Conservation (phyloP, 2,329 filamentous ascomycete species). For the Microdochium paspali region DNA sequence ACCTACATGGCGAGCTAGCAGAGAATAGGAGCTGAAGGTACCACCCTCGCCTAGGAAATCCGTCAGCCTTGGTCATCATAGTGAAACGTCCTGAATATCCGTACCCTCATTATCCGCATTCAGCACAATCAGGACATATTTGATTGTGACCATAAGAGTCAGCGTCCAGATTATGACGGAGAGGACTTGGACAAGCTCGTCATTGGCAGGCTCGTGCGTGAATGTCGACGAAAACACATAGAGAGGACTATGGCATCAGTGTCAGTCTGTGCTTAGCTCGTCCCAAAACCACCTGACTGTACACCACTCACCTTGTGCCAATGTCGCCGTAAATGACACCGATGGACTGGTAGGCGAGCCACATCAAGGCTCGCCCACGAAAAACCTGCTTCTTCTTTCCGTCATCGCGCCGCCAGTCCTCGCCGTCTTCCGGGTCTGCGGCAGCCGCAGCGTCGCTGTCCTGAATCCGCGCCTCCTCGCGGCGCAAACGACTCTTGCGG, state of each 20-base stretch:
- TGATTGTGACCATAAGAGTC: conserved; percentile 59
- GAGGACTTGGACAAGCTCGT: conserved; percentile 53
- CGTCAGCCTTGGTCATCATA: too few species aligned
- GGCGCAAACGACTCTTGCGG: not conserved
- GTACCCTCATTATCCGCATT: conserved; percentile 54
- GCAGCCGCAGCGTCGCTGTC: conserved; percentile 11
- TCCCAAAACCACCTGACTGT: too few species aligned
- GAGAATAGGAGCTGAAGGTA: conserved; percentile 57
- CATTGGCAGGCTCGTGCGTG: conserved; percentile 38
- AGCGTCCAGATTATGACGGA: conserved; percentile 63
- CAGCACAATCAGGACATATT: conserved; percentile 59
- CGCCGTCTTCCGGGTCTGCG: conserved; percentile 20
- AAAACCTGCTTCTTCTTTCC: conserved; percentile 26
- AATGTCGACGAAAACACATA: conserved; percentile 67
- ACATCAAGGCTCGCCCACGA: conserved; percentile 23
- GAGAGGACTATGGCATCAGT: conserved; percentile 40
- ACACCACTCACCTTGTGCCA: conserved; percentile 29
- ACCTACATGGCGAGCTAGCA: conserved; percentile 49
- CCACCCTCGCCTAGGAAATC: conserved; percentile 44
- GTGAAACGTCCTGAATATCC: too few species aligned
- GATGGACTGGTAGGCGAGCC: conserved; percentile 53
- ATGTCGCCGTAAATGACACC: conserved; percentile 65
- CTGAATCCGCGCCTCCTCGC: conserved; percentile 3
- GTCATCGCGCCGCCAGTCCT: conserved; percentile 20
- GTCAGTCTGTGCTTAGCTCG: too few species aligned